A percentile compares a stretch with the other conserved stretches of the same genome.
These are phyloP conservation scores for Suillus variegatus DNA, from an alignment of 768 basidiomycete species.

Conservation along the genomic window DNA sequence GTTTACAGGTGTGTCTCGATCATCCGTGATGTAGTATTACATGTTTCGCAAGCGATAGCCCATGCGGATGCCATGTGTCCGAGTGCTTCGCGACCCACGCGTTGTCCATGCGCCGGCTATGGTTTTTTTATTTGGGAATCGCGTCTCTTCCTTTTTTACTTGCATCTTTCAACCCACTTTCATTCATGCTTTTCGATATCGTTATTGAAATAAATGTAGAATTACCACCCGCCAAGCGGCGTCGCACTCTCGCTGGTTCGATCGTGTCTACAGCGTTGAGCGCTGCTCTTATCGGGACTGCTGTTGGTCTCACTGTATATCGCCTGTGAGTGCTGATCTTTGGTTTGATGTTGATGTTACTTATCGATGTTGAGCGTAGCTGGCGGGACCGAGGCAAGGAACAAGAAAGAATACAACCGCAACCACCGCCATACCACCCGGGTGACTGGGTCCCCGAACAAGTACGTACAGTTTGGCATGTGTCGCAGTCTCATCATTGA, in stretches of 20 bases:
- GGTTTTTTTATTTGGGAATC: slow-evolving; percentile 13
- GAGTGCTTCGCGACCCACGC: slow-evolving; percentile 25
- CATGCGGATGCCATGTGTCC: slow-evolving; percentile 15
- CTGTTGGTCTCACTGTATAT: slow-evolving; percentile 86
- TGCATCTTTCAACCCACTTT: slow-evolving; percentile 16
- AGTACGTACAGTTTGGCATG: slow-evolving; percentile 18
- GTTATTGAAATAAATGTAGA: slow-evolving; percentile 63
- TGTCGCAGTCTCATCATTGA: background rate
- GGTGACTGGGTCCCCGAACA: slow-evolving; percentile 53
- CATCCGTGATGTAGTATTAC: slow-evolving; percentile 16
- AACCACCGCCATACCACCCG: slow-evolving; percentile 60
- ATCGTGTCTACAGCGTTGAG: slow-evolving; percentile 83
- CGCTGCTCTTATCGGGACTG: slow-evolving; percentile 84
- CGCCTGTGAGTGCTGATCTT: slow-evolving; percentile 60
- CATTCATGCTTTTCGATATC: slow-evolving; percentile 38
- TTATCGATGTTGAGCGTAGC: slow-evolving; percentile 36
- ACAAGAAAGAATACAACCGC: slow-evolving; percentile 34
- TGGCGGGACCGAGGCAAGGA: slow-evolving; percentile 79
- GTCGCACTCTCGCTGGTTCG: slow-evolving; percentile 78
- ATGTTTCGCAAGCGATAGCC: slow-evolving; percentile 29
- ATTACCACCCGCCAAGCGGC: slow-evolving; percentile 74
- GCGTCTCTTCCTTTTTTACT: slow-evolving; percentile 15
- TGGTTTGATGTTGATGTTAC: slow-evolving; percentile 2
- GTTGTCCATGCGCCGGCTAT: slow-evolving; percentile 16
- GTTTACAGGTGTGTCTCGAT: slow-evolving; percentile 41